Evolutionary conservation across 225 moss, liverwort and hornwort species (phyloP), one percentile per base, ranked within the genome.

Genomic region (Lunularia cruciata): DNA sequence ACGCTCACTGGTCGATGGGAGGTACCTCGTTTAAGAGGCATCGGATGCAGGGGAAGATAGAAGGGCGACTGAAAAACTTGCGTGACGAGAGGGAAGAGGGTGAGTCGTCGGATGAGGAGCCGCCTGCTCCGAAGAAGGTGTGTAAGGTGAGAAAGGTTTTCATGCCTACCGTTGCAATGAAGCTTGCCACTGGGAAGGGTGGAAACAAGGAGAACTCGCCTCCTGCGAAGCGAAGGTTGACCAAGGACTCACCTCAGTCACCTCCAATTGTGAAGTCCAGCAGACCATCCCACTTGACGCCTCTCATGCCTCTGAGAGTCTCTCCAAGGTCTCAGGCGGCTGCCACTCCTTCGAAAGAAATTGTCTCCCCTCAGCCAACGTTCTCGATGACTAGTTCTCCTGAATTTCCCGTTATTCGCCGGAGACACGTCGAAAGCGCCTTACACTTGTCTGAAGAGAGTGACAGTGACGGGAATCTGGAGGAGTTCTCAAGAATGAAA

Each of bases 1-100:
- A 74, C 31, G 80, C 94, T 2, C 87, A 81, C 72, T 94, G 94
- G 94, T 86, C 77, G 51, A 94, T 91, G 91, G 94, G 94, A 3
- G 94, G 91, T 0, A 76, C 83, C 0, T 87, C 89, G 1, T 47
- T 18, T 6, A 89, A 83, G 55, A 77, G 84, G 2, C 73, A 79
- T 14, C 87, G 91, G 0, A 86, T 91, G 90, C 85, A 85, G 47
- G 94, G 94, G 19, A 94, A 87, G 73, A 68, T 91, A 8, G 94
- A 94, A 70, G 94, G 94, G 3, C 86, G 89, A 2, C 77, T 91
- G 72, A 89, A 82, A 57, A 87, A 83, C 65, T 64, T 94, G 54
- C 89, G 86, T 2, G 73, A 81, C 15, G 83, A 83, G 81, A 70
- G 76, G 0, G 94, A 91, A 56, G 88, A 85, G 11, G 89, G 84